Base-by-base conservation (phyloP, 352 stramenopile genomes). In the Pythium inflatum region DNA sequence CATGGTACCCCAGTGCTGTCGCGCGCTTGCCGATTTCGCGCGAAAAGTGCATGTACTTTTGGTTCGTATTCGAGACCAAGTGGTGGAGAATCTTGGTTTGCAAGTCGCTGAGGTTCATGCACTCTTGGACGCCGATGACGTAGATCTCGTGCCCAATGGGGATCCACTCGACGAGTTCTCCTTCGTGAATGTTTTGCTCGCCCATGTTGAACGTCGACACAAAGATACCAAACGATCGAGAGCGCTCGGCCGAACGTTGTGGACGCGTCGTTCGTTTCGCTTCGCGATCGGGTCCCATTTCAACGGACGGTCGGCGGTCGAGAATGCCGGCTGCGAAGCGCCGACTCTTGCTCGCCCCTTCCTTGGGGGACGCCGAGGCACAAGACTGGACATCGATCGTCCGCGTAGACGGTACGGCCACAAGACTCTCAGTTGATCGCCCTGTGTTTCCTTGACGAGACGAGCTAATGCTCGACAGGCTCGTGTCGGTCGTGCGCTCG, bases 51-150 rank as follows among this genome's bases (percentile, higher is more conserved):
- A 86, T 75, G 28, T 92, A 97, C 66, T 87, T 85, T 14, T 78
- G 63, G 12, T 74, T 81, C 11, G 83, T 87, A 11, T 73, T 79
- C 0, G 74, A 62, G 18, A 83, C 73, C 38, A 94, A 76, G 48
- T 96, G 78, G 11, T 85, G 75, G 31, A 83, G 60, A 18, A 97
- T 81, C 41, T 89, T 90, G 27, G 75, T 71, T 46, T 91, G 80
- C 9, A 97, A 62, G 34, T 92, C 85, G 8, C 59, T 75, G 41
- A 97, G 74, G 49, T 94, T 78, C 80, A 97, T 93, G 74, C 92
- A 98, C 70, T 98, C 92, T 66, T 97, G 90, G 8, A 97, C 81
- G n/a, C 89, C 92, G 45, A 97, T 92, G 14, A 95, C 88, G 46
- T 97, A 97, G 0, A 97, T 78, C 49, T 97, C 89, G 66, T 94